Evolutionary conservation across 2,329 filamentous ascomycete genomes (phyloP), one percentile per base, ranked within the genome.

Genomic region (Fusarium papillatum): DNA sequence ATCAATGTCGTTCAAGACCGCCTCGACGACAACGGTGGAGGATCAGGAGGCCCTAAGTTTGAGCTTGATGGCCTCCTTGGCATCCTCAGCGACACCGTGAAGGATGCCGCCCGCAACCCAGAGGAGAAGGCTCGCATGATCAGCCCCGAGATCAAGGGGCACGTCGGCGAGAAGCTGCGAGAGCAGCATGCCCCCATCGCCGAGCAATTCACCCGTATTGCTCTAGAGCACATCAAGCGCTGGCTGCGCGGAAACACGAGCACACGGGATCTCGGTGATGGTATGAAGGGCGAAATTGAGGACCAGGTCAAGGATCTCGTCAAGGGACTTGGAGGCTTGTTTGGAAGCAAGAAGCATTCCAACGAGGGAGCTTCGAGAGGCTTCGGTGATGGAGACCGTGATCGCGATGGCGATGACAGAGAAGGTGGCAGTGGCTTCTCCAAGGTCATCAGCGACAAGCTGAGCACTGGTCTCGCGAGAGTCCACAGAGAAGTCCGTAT

Each of bases 121-220:
- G 86, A 87, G 70, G 86, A 87, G 59, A 87, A 85, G 67, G 86
- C 86, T 0, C 85, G 86, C 7, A 67, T 83, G 59, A 87, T 87
- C 66, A 86, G 82, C 48, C 86, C 86, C 5, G 86, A 87, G 78
- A 87, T 87, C 82, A 87, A 87, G 74, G 85, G 87, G 26, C 81
- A 82, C 60, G 84, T 87, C 55, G 84, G 82, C 39, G 78, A 74
- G 8, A 85, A 84, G 78, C 80, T 87, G 22, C 80, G 82, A 22
- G 79, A 84, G 72, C 85, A 86, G 70, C 86, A 87, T 61, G 83
- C 82, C 0, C 82, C 85, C 8, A 83, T 87, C 66, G 86, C 86
- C 2, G 86, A 87, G 76, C 84, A 87, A 72, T 87, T 87, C 57
- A 87, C 86, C 3, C 81, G 81, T 31, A 86, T 87, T 53, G 86